Percentiles rank a stretch among this genome's conserved stretches.
These are phyloP conservation scores for Boletus sp. DNA, from an alignment of 768 basidiomycete species.

Conservation along the genomic window DNA sequence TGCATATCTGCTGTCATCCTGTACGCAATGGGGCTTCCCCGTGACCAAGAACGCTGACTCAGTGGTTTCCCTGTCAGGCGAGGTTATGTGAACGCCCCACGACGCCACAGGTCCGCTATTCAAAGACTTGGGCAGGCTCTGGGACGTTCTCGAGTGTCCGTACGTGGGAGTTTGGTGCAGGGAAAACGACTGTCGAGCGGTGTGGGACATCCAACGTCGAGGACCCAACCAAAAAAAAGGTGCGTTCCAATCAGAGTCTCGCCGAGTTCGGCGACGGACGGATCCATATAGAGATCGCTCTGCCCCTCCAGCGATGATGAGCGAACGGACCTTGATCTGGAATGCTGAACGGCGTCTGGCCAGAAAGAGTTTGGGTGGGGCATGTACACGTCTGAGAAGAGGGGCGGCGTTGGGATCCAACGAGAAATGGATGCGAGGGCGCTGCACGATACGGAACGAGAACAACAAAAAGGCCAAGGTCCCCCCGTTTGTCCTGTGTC, in stretches of 20 bases:
- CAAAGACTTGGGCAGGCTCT: neutral
- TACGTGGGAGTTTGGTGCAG: neutral
- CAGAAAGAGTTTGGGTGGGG: constrained; percentile 6
- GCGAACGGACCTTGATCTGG: constrained; percentile 7
- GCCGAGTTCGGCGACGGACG: constrained; percentile 2
- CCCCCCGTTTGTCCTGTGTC: constrained; percentile 5
- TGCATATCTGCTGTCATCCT: constrained; percentile 1
- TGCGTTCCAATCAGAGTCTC: constrained; percentile 1
- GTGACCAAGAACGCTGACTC: constrained; percentile 4
- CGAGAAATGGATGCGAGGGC: constrained; percentile 7
- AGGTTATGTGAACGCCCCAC: constrained; percentile 11
- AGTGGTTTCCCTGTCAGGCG: neutral
- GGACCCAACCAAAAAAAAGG: no score
- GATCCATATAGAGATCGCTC: constrained; percentile 21
- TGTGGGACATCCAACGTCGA: no score
- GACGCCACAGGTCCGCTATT: constrained; percentile 23
- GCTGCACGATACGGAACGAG: neutral
- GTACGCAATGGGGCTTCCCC: neutral
- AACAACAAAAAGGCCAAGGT: neutral
- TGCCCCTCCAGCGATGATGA: constrained; percentile 5
- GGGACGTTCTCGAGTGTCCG: neutral
- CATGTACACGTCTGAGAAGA: constrained; percentile 10
- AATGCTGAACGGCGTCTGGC: neutral
- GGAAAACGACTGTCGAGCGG: neutral
- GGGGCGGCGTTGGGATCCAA: constrained; percentile 11